These are phyloP conservation scores for Ustilago cynodontis DNA, from an alignment of 1,284 basidiomycete species.

Conservation along the genomic window DNA sequence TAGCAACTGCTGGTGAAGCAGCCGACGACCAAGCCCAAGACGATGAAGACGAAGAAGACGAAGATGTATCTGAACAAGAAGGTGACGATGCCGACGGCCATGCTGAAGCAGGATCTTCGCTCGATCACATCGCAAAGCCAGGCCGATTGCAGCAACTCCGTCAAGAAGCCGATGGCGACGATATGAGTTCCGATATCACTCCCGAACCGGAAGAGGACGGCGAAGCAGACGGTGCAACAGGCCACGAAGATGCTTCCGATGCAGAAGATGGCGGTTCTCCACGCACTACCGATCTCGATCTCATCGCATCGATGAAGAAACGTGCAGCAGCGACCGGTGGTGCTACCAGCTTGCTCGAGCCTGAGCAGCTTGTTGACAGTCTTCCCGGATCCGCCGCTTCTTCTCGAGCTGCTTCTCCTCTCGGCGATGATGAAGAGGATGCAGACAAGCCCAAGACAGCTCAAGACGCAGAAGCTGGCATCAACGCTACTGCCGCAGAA, in stretches of 20 bases:
- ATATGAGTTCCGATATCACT: constrained; percentile 52
- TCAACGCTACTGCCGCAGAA: constrained; percentile 22
- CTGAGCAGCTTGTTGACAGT: constrained; percentile 54
- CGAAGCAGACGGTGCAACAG: constrained; percentile 19
- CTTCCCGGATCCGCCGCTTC: constrained; percentile 53
- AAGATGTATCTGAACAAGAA: constrained; percentile 34
- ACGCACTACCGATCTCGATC: constrained; percentile 44
- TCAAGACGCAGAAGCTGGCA: constrained; percentile 13
- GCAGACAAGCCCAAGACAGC: constrained; percentile 30
- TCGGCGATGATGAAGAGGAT: constrained; percentile 49
- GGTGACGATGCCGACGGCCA: constrained; percentile 22
- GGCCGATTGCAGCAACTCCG: constrained; percentile 35
- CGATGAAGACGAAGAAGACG: constrained; percentile 44
- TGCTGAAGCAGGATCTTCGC: constrained; percentile 1
- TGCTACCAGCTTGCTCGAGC: constrained; percentile 57
- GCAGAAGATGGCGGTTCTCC: constrained; percentile 44
- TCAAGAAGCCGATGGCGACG: constrained; percentile 37
- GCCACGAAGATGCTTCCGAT: constrained; percentile 36
- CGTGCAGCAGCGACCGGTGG: constrained; percentile 63
- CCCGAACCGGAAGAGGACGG: constrained; percentile 47
- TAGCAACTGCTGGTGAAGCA: constrained; percentile 49
- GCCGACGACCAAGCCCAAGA: constrained; percentile 22
- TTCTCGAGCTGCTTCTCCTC: constrained; percentile 52
- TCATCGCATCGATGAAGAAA: constrained; percentile 60
- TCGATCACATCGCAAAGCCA: constrained; percentile 20